These are phyloP conservation scores for Cucumis hystrix DNA, from an alignment of 306 rosid genomes.

Conservation along the genomic window DNA sequence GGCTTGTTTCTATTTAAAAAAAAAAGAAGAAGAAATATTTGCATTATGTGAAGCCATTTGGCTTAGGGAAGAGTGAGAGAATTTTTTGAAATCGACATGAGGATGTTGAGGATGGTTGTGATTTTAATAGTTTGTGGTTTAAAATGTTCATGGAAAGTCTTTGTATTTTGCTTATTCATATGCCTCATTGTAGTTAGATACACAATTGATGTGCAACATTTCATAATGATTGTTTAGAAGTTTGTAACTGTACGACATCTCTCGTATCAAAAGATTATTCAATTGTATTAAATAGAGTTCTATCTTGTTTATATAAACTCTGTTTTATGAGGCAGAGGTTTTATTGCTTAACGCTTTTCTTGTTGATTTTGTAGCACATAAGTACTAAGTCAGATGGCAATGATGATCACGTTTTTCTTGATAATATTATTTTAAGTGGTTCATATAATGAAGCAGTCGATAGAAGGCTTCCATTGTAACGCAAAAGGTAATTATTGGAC, in stretches of 20 bases:
- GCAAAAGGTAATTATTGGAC: constrained; percentile 25
- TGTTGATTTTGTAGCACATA: constrained; percentile 17
- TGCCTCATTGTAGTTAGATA: not conserved
- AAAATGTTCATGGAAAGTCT: not conserved
- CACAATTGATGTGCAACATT: not conserved
- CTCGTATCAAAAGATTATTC: not conserved
- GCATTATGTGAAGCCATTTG: not conserved
- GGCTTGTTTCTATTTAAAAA: too few species aligned
- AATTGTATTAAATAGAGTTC: not conserved
- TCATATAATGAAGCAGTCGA: constrained; percentile 21
- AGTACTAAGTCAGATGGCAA: constrained; percentile 19
- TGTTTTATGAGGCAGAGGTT: not conserved
- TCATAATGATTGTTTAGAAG: not conserved
- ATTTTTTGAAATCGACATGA: not conserved
- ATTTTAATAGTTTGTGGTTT: not conserved
- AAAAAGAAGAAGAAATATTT: not conserved
- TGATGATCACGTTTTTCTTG: constrained; percentile 21
- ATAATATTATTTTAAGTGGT: constrained; percentile 17
- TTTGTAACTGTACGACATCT: not conserved
- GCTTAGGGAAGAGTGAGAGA: not conserved
- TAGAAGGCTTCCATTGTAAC: constrained; percentile 19
- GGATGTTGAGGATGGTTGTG: not conserved
- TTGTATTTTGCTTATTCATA: not conserved
- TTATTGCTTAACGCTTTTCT: not conserved
- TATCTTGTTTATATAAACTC: not conserved